These are phyloP conservation scores for Auricularia sp. DNA, from an alignment of 768 basidiomycete genomes.

Conservation along the genomic window DNA sequence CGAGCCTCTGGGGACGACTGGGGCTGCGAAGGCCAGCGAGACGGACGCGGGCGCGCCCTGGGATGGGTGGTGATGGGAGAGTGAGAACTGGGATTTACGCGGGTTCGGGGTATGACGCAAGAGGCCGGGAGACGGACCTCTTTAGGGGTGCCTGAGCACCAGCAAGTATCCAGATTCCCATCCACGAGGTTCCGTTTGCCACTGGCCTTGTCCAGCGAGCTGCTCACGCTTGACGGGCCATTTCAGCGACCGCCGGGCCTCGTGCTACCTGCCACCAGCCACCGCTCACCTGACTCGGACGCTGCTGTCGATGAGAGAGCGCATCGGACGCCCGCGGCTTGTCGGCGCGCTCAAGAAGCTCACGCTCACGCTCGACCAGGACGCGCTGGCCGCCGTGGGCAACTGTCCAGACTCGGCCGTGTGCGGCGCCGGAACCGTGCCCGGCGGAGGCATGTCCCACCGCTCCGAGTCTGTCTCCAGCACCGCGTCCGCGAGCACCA, in stretches of 20 bases:
- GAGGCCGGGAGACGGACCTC: background rate
- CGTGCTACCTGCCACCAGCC: background rate
- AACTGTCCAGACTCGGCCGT: background rate
- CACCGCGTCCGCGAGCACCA: background rate
- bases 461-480: too few species aligned
- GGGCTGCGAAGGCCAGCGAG: conserved; percentile 47
- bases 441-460: background rate
- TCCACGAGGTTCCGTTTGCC: background rate
- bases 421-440: background rate
- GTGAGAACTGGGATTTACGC: background rate
- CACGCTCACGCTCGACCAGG: background rate
- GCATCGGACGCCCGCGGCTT: background rate
- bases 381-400: background rate
- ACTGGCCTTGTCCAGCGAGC: background rate
- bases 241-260: background rate
- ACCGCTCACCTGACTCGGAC: background rate
- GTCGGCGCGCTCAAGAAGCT: background rate
- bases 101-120: background rate
- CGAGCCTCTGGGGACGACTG: conserved; percentile 48
- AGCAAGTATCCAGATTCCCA: conserved; percentile 1
- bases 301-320: background rate
- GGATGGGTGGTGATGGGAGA: background rate
- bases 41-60: conserved; percentile 73
- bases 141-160: background rate
- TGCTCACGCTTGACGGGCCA: background rate